phyloP scores from a whole-genome alignment of 495 filamentous ascomycete species.

The Achaetomiella virescens region DNA sequence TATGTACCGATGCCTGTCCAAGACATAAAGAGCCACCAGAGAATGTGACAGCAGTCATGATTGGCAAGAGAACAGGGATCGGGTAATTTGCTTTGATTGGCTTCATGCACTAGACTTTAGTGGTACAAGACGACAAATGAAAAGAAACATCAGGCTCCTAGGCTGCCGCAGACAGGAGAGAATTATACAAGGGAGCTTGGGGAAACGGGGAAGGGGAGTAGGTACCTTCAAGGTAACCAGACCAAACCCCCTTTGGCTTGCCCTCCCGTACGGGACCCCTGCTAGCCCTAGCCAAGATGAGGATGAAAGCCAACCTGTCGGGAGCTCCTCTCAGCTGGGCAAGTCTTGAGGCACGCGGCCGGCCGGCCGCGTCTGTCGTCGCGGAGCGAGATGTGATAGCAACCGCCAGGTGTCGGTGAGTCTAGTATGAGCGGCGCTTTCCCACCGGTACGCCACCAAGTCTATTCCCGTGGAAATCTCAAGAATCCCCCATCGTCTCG shows the following conservation, averaged over 20 bases:
- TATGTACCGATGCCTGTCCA: not conserved
- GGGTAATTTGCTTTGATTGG: slow-evolving; percentile 19
- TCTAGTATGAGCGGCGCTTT: slow-evolving; percentile 15
- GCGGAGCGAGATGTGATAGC: slow-evolving; percentile 8
- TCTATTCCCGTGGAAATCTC: slow-evolving; percentile 14
- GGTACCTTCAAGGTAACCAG: not conserved
- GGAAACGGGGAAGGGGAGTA: not conserved
- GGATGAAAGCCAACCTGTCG: not conserved
- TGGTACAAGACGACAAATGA: slow-evolving; percentile 25
- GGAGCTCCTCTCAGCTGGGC: not conserved
- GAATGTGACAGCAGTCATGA: slow-evolving; percentile 1
- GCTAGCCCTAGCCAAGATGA: not conserved
- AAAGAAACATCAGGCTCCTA: slow-evolving; percentile 15
- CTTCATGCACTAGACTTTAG: slow-evolving; percentile 18
- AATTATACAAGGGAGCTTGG: slow-evolving; percentile 5
- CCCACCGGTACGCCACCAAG: slow-evolving; percentile 18
- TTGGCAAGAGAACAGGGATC: slow-evolving; percentile 7
- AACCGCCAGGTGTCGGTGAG: slow-evolving; percentile 12
- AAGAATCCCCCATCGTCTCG: slow-evolving; percentile 4
- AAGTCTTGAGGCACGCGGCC: not conserved
- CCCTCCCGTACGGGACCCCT: not conserved
- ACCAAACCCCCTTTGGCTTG: not conserved
- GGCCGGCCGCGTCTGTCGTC: slow-evolving; percentile 3
- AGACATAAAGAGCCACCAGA: not conserved
- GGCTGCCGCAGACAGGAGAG: slow-evolving; percentile 4